phyloP scores from a whole-genome alignment of 2,329 filamentous ascomycete genomes.

The Aspergillus luchuensis region DNA sequence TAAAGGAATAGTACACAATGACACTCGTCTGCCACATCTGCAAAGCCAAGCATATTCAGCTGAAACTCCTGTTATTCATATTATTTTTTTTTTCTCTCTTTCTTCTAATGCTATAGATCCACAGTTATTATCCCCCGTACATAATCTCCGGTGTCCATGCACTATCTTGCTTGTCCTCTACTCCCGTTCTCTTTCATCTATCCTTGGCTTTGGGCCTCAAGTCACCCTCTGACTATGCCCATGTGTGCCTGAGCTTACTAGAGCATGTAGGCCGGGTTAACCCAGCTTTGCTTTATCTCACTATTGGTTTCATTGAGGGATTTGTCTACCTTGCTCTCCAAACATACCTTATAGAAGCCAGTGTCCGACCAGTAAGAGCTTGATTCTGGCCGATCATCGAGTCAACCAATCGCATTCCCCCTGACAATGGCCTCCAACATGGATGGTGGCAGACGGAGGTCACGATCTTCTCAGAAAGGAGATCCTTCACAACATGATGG shows the following conservation, averaged over 20 bases:
- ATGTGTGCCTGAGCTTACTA: background rate
- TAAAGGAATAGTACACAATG: background rate
- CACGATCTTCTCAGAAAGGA: conserved; percentile 14
- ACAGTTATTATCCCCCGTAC: background rate
- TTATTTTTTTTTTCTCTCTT: no score
- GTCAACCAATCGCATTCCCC: background rate
- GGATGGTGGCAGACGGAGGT: background rate
- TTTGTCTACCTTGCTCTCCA: background rate
- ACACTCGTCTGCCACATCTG: background rate
- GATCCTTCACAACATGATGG: conserved; percentile 4
- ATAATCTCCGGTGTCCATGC: background rate
- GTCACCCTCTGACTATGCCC: background rate
- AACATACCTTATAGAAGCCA: background rate
- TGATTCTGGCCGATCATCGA: background rate
- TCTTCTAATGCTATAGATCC: background rate
- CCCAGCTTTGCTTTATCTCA: background rate
- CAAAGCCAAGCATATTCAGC: background rate
- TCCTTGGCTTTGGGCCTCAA: background rate
- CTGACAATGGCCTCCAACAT: background rate
- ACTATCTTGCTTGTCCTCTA: background rate
- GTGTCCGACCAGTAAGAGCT: background rate
- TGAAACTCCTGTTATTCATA: background rate
- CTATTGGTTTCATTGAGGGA: no score
- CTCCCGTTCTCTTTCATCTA: background rate
- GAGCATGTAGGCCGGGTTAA: background rate